phyloP scores from a whole-genome alignment of 2,329 filamentous ascomycete species.

The Cephalotrichum gorgonifer region DNA sequence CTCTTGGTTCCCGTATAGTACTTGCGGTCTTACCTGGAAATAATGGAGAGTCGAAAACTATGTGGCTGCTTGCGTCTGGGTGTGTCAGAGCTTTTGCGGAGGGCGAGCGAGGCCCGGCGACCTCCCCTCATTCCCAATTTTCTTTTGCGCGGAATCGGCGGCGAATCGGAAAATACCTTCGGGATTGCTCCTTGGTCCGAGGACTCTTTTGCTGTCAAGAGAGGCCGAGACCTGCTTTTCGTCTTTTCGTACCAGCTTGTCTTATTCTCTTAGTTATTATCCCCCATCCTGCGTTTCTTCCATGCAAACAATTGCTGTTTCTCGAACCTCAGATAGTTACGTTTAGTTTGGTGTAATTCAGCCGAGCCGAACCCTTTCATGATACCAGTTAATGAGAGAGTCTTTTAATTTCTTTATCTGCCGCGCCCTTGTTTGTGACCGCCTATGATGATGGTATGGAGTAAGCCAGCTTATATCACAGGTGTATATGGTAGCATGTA shows the following conservation, averaged over 20 bases:
- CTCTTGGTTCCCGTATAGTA: neutral
- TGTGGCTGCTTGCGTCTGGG: neutral
- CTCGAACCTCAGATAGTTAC: slow-evolving; percentile 3
- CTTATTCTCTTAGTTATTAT: neutral
- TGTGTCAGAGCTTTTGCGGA: neutral
- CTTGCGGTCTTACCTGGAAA: neutral
- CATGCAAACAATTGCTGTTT: slow-evolving; percentile 1
- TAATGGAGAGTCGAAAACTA: neutral
- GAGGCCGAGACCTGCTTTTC: neutral
- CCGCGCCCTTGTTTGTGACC: neutral
- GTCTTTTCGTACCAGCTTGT: neutral
- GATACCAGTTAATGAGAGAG: slow-evolving; percentile 7
- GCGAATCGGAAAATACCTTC: slow-evolving; percentile 1
- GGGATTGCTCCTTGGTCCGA: neutral
- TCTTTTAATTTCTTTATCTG: neutral
- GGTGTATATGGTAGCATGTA: too few species aligned
- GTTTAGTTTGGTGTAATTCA: slow-evolving; percentile 6
- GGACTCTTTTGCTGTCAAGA: neutral
- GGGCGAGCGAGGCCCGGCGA: too few species aligned
- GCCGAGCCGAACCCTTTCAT: slow-evolving; percentile 5
- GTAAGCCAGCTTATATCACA: too few species aligned
- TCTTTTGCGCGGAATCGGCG: neutral
- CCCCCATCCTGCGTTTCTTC: neutral
- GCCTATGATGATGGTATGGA: neutral
- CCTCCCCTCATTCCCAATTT: neutral